Percentiles rank a stretch among this genome's conserved stretches.
Evolutionary conservation across 2,329 filamentous ascomycete species (phyloP).

Genomic region (Pyrenophora seminiperda): DNA sequence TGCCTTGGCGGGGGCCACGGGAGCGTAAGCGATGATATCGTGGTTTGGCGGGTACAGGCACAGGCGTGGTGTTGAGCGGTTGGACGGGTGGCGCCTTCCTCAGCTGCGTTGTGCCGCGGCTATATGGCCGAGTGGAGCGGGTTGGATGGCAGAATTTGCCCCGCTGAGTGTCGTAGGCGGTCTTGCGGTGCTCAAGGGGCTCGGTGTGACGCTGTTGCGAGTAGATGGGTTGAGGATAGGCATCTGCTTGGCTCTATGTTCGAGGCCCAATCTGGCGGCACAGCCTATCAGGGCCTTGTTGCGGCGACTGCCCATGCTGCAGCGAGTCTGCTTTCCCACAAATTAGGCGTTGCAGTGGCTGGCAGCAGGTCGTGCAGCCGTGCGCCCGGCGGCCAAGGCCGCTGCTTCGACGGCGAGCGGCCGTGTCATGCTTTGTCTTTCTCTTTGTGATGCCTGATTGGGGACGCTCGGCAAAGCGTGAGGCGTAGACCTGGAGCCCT

Average conservation of each 20-base stretch:
- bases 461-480: constrained; percentile 7
- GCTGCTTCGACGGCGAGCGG: constrained; percentile 13
- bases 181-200: background rate
- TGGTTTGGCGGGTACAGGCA: constrained; percentile 10
- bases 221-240: constrained; percentile 4
- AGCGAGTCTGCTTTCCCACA: constrained; percentile 5
- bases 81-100: constrained; percentile 7
- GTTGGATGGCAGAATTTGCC: background rate
- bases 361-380: constrained; percentile 6
- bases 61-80: constrained; percentile 24
- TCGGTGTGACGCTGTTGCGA: constrained; percentile 3
- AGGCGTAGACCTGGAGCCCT: constrained; percentile 1
- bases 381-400: constrained; percentile 13
- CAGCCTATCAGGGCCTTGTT: constrained; percentile 25
- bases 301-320: constrained; percentile 6
- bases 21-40: constrained; percentile 9
- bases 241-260: constrained; percentile 10
- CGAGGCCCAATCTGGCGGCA: constrained; percentile 10
- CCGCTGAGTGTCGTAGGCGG: constrained; percentile 2
- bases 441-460: constrained; percentile 20
- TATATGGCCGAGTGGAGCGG: constrained; percentile 1
- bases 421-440: constrained; percentile 11
- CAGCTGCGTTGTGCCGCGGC: constrained; percentile 1
- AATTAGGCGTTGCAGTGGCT: background rate
- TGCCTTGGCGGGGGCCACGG: constrained; percentile 4